phyloP scores from a whole-genome alignment of 2,329 filamentous ascomycete genomes.

The Trichoderma cornu-damae region DNA sequence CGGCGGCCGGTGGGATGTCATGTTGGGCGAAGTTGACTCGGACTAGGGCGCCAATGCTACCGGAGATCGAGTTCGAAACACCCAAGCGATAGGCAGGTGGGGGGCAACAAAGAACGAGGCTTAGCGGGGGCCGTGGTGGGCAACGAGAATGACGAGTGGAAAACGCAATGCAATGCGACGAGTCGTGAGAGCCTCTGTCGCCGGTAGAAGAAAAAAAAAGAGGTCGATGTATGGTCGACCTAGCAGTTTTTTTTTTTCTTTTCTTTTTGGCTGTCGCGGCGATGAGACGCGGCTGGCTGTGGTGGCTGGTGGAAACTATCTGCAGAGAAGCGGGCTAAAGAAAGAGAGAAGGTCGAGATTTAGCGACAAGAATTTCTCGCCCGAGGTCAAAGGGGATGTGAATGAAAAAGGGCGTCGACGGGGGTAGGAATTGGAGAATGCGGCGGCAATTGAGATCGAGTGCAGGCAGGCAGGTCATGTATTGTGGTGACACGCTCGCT shows the following conservation, averaged over 20 bases:
- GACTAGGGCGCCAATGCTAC: slow-evolving; percentile 28
- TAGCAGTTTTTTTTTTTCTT: background rate
- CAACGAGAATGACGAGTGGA: slow-evolving; percentile 25
- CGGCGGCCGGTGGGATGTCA: slow-evolving; percentile 90
- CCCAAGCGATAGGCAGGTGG: slow-evolving; percentile 25
- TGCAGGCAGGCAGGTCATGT: background rate
- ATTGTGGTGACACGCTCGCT: slow-evolving; percentile 17
- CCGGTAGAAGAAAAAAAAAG: background rate
- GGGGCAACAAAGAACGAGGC: slow-evolving; percentile 28
- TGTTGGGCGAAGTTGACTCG: slow-evolving; percentile 37
- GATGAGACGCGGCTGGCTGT: slow-evolving; percentile 7
- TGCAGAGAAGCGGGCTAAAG: slow-evolving; percentile 7
- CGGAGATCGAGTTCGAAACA: slow-evolving; percentile 24
- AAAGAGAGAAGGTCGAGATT: background rate
- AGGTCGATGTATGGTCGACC: slow-evolving; percentile 3
- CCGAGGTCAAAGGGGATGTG: background rate
- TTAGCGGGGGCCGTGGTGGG: slow-evolving; percentile 36
- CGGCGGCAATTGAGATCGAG: slow-evolving; percentile 8
- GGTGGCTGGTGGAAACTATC: background rate
- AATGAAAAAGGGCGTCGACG: background rate
- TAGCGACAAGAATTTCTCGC: slow-evolving; percentile 9
- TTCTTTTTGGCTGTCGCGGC: slow-evolving; percentile 1
- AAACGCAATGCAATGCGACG: background rate
- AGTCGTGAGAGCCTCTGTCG: slow-evolving; percentile 12
- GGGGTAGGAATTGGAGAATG: slow-evolving; percentile 3